Base-by-base conservation (phyloP, 768 basidiomycete genomes). In the Psilocybe tampanensis region DNA sequence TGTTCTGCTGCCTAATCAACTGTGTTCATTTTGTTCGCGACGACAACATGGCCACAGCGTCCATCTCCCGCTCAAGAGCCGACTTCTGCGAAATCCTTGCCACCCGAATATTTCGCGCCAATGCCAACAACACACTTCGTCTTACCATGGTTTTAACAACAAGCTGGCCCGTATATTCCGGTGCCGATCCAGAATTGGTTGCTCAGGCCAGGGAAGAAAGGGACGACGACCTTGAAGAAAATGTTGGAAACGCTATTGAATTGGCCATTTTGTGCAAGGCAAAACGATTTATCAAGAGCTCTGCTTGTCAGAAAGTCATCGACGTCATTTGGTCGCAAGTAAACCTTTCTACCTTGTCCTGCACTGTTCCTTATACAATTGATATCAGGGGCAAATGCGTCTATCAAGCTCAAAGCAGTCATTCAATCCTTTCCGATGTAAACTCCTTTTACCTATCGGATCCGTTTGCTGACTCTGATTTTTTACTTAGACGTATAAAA, bases 191-290 rank as follows among this genome's bases (percentile, higher is more conserved):
- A 2, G 76, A 74, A 23, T 67, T 91, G 11, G 64, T 93, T 36
- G 70, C 77, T 18, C 78, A 81, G 52, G 89, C 85, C 5, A 78
- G 80, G 55, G 79, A 83, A 55, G 85, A 92, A 49, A 73, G 83
- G 39, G 86, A 89, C 58, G 85, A 86, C 52, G 88, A 90, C 63
- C 68, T 89, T 29, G 88, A 92, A 64, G 86, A 93, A 52, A 72
- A 87, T 54, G 86, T 94, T 1, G 95, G 95, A 5, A 97, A 95
- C 66, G 95, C 94, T 1, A 90, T 97, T 48, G 95, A 98, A 70
- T 80, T 94, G 78, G 95, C 95, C 3, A 95, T 97, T 61, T 78
- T 96, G 19, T 84, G 90, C 58, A 89, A 86, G 65, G 87, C 94
- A 4, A 95, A 93, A 66, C 77, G 86, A 18, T 97, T 98, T 72